phyloP scores from a whole-genome alignment of 225 moss, liverwort and hornwort species.

The Rhytidiadelphus loreus region DNA sequence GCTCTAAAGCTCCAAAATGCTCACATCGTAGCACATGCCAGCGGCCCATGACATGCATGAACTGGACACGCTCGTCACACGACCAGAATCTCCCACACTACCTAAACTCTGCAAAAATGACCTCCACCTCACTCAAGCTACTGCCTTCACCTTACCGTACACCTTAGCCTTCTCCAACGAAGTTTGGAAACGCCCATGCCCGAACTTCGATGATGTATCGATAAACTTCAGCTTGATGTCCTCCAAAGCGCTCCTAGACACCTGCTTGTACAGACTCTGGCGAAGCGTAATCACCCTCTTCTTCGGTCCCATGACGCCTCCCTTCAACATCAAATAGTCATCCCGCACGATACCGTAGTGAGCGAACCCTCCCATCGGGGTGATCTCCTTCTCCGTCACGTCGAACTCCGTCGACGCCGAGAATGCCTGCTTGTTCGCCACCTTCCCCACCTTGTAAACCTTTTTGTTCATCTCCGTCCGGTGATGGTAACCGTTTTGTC shows the following conservation, averaged over 20 bases:
- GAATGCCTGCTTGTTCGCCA: constrained; percentile 23
- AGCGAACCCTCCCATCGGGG: constrained; percentile 77
- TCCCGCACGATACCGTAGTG: constrained; percentile 69
- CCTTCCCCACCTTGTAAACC: constrained; percentile 54
- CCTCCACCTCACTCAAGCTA: constrained; percentile 11
- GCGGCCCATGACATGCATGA: background rate
- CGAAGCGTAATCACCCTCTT: constrained; percentile 59
- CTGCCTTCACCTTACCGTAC: constrained; percentile 16
- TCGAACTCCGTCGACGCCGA: constrained; percentile 64
- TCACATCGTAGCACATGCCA: background rate
- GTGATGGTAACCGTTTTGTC: constrained; percentile 79
- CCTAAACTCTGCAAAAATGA: background rate
- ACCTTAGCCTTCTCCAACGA: constrained; percentile 23
- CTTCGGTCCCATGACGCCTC: constrained; percentile 70
- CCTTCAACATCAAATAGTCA: constrained; percentile 73
- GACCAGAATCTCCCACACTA: background rate
- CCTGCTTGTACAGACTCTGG: constrained; percentile 14
- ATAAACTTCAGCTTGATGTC: constrained; percentile 22
- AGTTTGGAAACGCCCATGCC: constrained; percentile 40
- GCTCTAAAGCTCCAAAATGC: background rate
- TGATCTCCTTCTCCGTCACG: constrained; percentile 67
- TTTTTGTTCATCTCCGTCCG: constrained; percentile 48
- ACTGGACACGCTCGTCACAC: background rate
- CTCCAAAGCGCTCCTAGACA: constrained; percentile 44
- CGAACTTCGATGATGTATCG: constrained; percentile 44